Base-by-base conservation (phyloP, 1,284 basidiomycete species). In the Tremellales sp. region DNA sequence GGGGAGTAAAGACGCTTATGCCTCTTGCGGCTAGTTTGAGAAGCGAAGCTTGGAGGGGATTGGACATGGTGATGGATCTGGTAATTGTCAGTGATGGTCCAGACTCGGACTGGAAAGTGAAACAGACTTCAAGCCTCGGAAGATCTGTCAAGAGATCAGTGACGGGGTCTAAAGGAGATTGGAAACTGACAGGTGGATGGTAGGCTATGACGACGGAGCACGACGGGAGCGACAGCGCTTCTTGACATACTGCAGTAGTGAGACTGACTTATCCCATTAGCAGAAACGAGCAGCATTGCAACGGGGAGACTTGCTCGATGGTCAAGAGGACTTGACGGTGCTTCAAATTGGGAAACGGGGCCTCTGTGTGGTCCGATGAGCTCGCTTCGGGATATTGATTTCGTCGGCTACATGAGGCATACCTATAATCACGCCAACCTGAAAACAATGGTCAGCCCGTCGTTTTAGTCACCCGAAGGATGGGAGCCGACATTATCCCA, bases 361-460 rank as follows among this genome's bases (percentile, higher is more conserved):
- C 83, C 76, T 92, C 89, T 88, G 51, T 9, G 29, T 19, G 26
- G 28, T 35, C 27, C 35, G n/a, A 29, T 26, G 16, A 32, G 19
- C 8, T 41, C 19, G 29, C 28, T 22, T 31, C 7, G 37, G n/a
- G 40, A 14, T 22, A 13, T 19, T 19, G 27, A 32, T 41, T 19
- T 16, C 14, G 10, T 18, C 13, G 8, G 33, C 9, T 8, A 27
- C n/a, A 32, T n/a, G 24, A 32, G 14, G 50, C 51, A 24, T 56
- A 88, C 87, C 87, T 70, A 91, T 75, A 40, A 92, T 75, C 37
- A 91, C 74, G 45, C 89, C 89, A 55, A 90, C 86, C 87, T 91
- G 63, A 35, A 29, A 49, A 54, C 51, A 37, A 41, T n/a, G 45
- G 43, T 60, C 40, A 56, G 45, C 34, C 16, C 12, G 12, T 10